Base-by-base conservation (phyloP, 2,329 filamentous ascomycete genomes). In the Aspergillus flavus region DNA sequence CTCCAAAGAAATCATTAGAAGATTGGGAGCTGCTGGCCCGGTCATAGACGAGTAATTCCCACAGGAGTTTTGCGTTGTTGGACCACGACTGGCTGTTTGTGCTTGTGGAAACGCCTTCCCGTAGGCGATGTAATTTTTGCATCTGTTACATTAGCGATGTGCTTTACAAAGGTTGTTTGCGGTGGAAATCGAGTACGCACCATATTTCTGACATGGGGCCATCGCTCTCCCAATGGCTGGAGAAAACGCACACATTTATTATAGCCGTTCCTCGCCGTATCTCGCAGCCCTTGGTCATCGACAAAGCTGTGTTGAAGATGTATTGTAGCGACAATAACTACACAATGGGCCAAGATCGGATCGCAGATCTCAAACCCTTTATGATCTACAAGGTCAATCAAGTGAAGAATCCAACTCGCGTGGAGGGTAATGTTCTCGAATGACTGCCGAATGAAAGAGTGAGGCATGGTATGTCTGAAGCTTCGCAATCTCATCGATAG, bases 291-390 rank as follows among this genome's bases (percentile, higher is more conserved):
- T 34, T 65, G 57, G 34, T 78, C 73, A 61, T 72, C 72, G 10
- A 82, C 79, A 32, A 82, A 84, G 64, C 81, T 83, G 56, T 84
- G 81, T 64, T 84, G 82, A 4, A 84, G 69, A 64, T 81, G 82
- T 4, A 84, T 83, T 1, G 82, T 84, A 0, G 82, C 82, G 1
- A 83, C 78, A 3, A 83, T 78, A 0, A 77, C 81, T 1, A 80
- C 81, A 61, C 80, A 82, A 30, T 84, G 80, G 0, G 76, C 78
- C 11, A 81, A 59, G 14, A 78, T 80, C 2, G 80, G 79, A 65
- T 82, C 79, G 0, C 78, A 78, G 3, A 80, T 75, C 57, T 78
- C 75, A 58, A 82, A 82, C 2, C 64, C 66, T 68, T 83, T 78
- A 57, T 74, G 66, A 69, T 76, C 71, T 53, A 78, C 65, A 56